Evolutionary conservation across 2,329 filamentous ascomycete species (phyloP), one percentile per base, ranked within the genome.

Genomic region (Xylaria sp.): DNA sequence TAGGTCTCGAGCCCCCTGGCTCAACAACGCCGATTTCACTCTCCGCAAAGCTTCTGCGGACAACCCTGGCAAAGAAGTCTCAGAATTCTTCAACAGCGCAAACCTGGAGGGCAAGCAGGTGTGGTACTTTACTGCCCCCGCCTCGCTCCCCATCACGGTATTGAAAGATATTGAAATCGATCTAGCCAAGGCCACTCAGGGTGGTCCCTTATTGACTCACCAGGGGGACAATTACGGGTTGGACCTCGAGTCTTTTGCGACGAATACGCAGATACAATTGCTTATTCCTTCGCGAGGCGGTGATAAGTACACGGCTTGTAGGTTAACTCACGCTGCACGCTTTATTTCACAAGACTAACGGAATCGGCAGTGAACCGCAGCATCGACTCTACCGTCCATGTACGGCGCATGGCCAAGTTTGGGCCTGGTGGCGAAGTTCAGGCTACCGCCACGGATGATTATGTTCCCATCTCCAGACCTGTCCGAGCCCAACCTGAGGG

Each of bases 91-190:
- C 67, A 80, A 77, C 67, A 77, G 82, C 59, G 79, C 80, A 57
- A 82, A 83, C 66, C 71, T 87, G 6, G 76, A 84, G 58, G 87
- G 86, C 63, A 91, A 91, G 76, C 86, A 92, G 71, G 78, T 92
- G 60, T 92, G 89, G 89, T 90, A 91, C 71, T 90, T 92, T 67
- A 90, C 87, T 8, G 86, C 87, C 2, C 89, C 89, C 1, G 82
- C 85, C 4, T 84, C 83, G 9, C 76, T 91, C 2, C 84, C 88
- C n/a, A 80, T 92, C 59, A 84, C 83, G 9, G 79, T 87, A 1
- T 75, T 92, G 52, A 82, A 85, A 69, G 80, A 86, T 64, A 76
- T 91, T 62, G 80, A 86, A 44, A 80, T 90, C 48, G 80, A 80
- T 8, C 70, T 84, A 67, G 81, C 84, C 59, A 78, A 81, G 55